Percentiles rank a stretch among this genome's conserved stretches.
These are phyloP conservation scores for Bipolaris gigantea DNA, from an alignment of 2,329 filamentous ascomycete species.

Conservation along the genomic window DNA sequence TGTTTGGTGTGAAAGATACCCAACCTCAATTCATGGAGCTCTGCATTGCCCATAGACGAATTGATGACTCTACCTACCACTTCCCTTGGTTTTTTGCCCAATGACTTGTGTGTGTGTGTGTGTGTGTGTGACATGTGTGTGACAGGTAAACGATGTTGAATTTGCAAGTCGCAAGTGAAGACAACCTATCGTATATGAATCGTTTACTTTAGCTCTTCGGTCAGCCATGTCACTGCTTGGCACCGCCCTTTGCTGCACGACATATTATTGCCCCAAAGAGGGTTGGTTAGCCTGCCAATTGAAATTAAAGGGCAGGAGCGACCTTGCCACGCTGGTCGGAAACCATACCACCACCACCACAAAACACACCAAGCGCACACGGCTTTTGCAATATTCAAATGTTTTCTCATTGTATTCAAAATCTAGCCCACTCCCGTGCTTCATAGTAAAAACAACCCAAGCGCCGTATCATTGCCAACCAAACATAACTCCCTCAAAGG, in stretches of 20 bases:
- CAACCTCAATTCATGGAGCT: constrained; percentile 17
- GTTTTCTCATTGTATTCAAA: constrained; percentile 9
- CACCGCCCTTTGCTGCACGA: constrained; percentile 11
- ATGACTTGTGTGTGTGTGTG: neutral
- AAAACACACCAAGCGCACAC: neutral
- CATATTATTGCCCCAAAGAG: constrained; percentile 11
- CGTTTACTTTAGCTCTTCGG: neutral
- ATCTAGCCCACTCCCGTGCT: neutral
- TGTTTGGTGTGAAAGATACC: constrained; percentile 29
- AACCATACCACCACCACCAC: neutral
- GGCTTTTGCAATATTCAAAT: neutral
- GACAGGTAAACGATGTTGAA: neutral
- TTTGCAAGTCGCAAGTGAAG: neutral
- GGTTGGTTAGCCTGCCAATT: constrained; percentile 6
- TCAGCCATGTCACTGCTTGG: constrained; percentile 2
- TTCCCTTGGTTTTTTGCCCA: neutral
- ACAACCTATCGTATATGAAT: neutral
- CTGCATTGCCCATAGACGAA: constrained; percentile 1
- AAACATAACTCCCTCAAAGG: constrained; percentile 11
- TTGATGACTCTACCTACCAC: constrained; percentile 4
- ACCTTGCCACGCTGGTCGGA: neutral
- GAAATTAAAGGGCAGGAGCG: neutral
- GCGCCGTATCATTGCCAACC: neutral
- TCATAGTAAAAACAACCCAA: neutral
- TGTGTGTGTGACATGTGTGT: neutral